A percentile compares a stretch with the other conserved stretches of the same genome.
Conservation (phyloP, 805 yeast species). For the Cyberlindnera mrakii region DNA sequence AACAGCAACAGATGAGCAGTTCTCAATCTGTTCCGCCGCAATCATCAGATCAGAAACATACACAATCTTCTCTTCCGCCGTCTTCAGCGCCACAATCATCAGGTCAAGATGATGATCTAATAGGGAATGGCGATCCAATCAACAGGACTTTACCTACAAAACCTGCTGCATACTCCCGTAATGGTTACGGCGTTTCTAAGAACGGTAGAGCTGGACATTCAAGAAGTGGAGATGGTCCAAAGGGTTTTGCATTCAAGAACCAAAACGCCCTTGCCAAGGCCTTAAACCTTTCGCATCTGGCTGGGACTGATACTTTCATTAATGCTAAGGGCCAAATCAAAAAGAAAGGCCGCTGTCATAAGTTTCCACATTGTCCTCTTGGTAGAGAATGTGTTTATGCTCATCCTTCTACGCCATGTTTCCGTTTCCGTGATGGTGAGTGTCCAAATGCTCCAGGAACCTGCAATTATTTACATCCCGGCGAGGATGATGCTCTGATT, state of each 20-base stretch:
- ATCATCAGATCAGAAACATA: constrained; percentile 16
- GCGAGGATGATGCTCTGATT: constrained; percentile 72
- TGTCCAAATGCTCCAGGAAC: constrained; percentile 79
- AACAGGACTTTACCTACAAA: constrained; percentile 12
- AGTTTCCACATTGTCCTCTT: constrained; percentile 64
- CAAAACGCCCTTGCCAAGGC: constrained; percentile 33
- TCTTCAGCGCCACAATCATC: constrained; percentile 10
- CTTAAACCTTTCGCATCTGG: constrained; percentile 29
- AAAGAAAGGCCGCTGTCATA: constrained; percentile 59
- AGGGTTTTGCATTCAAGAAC: constrained; percentile 23
- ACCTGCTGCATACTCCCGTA: constrained; percentile 11
- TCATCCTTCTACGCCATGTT: constrained; percentile 77
- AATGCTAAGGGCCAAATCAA: constrained; percentile 33
- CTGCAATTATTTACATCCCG: constrained; percentile 78
- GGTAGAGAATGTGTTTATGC: constrained; percentile 64
- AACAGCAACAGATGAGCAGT: constrained; percentile 13
- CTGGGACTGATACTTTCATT: constrained; percentile 23
- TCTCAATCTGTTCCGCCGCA: constrained; percentile 9
- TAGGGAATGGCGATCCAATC: constrained; percentile 1
- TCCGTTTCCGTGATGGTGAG: constrained; percentile 52
- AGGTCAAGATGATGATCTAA: constrained; percentile 2
- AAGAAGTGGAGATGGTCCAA: constrained; percentile 13
- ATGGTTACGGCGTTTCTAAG: constrained; percentile 5
- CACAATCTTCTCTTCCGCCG: constrained; percentile 13
- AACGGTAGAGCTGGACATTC: constrained; percentile 10